phyloP scores from a whole-genome alignment of 176 grass and related monocot genomes.

The Chloris gayana region DNA sequence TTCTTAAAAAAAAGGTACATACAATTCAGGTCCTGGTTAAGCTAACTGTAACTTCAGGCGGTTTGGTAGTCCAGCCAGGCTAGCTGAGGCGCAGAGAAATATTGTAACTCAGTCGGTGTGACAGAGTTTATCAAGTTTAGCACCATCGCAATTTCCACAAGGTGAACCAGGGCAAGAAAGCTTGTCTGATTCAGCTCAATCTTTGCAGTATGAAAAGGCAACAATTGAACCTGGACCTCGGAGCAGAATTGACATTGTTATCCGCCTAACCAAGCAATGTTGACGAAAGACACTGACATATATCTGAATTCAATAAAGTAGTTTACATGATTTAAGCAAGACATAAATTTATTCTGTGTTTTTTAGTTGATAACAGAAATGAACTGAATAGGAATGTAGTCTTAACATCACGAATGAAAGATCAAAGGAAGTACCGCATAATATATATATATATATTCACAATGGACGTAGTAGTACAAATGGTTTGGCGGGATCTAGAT shows the following conservation, averaged over 20 bases:
- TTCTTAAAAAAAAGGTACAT: no score
- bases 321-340: background rate
- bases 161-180: constrained; percentile 26
- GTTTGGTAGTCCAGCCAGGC: no score
- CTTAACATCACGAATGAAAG: no score
- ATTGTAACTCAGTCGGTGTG: constrained; percentile 26
- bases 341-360: no score
- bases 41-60: no score
- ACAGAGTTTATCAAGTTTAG: constrained; percentile 34
- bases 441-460: background rate
- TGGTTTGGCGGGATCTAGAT: background rate
- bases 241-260: no score
- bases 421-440: no score
- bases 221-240: background rate
- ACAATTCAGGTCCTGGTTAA: no score
- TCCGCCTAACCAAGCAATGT: background rate
- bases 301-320: background rate
- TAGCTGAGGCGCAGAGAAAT: constrained; percentile 18
- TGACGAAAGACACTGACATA: background rate
- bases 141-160: constrained; percentile 20
- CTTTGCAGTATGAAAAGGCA: constrained; percentile 42
- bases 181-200: constrained; percentile 22
- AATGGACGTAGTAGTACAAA: background rate
- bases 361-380: no score
- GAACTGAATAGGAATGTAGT: no score